These are phyloP conservation scores for Fusarium irregulare DNA, from an alignment of 2,329 filamentous ascomycete species.

Conservation along the genomic window DNA sequence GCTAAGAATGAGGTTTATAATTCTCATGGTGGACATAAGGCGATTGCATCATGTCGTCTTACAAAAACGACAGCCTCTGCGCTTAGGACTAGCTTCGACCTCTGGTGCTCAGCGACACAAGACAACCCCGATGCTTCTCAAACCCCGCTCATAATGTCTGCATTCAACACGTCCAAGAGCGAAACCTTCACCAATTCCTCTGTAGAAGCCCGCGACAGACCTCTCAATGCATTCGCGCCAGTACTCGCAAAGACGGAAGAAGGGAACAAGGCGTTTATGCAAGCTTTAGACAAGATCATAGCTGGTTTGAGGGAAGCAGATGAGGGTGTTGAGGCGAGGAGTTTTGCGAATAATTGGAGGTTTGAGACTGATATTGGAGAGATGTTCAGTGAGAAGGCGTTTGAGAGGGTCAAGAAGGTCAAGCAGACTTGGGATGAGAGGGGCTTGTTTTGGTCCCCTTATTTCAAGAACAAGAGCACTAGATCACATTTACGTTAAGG, in stretches of 20 bases:
- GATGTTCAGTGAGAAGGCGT: slow-evolving; percentile 27
- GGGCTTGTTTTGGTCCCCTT: slow-evolving; percentile 46
- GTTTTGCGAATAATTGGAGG: slow-evolving; percentile 40
- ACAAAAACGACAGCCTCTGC: slow-evolving; percentile 12
- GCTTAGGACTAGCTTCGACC: slow-evolving; percentile 39
- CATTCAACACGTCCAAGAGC: slow-evolving; percentile 29
- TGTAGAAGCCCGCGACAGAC: slow-evolving; percentile 40
- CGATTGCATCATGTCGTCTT: slow-evolving; percentile 41
- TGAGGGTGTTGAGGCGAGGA: slow-evolving; percentile 10
- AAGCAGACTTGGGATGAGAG: slow-evolving; percentile 44
- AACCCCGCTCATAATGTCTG: slow-evolving; percentile 29
- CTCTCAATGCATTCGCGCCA: slow-evolving; percentile 14
- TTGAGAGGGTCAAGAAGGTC: slow-evolving; percentile 31
- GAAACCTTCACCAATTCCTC: slow-evolving; percentile 15
- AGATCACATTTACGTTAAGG: too few relatives aligned
- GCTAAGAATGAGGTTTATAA: slow-evolving; percentile 39
- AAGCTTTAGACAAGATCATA: slow-evolving; percentile 24
- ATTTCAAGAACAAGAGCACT: background rate
- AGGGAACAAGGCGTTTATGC: slow-evolving; percentile 12
- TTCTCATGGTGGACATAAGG: slow-evolving; percentile 48
- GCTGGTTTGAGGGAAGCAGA: slow-evolving; percentile 19
- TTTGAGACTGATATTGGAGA: slow-evolving; percentile 36
- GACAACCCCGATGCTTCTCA: slow-evolving; percentile 30
- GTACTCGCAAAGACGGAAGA: slow-evolving; percentile 23
- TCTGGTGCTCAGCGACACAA: slow-evolving; percentile 42